Base-by-base conservation (phyloP, 164 flowering plant species). In the Stephania yunnanensis region DNA sequence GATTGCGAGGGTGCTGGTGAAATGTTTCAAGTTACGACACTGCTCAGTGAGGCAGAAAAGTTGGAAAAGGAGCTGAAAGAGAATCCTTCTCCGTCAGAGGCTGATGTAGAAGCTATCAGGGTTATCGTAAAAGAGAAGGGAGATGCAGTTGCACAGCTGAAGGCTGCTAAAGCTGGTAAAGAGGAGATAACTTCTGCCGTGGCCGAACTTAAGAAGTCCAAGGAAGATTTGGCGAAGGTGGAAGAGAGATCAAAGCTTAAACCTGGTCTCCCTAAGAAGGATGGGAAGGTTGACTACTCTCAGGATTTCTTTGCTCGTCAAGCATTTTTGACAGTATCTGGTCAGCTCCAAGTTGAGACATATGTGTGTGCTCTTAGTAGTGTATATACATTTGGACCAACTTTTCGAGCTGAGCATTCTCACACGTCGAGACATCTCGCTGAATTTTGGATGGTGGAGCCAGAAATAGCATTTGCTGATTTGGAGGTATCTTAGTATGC, bases 1-100 rank as follows among this genome's bases (percentile, higher is more conserved):
- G 99, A 92, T 83, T 92, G 99, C 83, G 98, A 95, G 86, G 98
- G 97, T 81, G 98, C 98, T 75, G 99, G 99, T 75, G 97, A 92
- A 81, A 93, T 92, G 97, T 95, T 95, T 86, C 98, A 95, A 88
- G 97, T 89, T 30, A 95, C 99, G 7, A 93, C 97, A 12, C 78
- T 95, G 81, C 80, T 92, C 4, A 93, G 77, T 67, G 94, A 91
- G 25, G 84, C 95, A 9, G 98, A 93, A 48, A 95, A 85, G 85
- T 31, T 85, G 74, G 97, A 91, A 84, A 90, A 89, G 83, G 98
- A 95, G 65, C 84, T 95, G 72, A 83, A 82, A 44, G 80, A 91
- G 76, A 95, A 85, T 72, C 98, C 98, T 72, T 87, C 93, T 67
- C 94, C 97, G 22, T 83, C 97, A 42, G 90, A 86, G 78, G 86